Base-by-base conservation (phyloP, 169 alveolate species). In the Eimeria praecox region DNA sequence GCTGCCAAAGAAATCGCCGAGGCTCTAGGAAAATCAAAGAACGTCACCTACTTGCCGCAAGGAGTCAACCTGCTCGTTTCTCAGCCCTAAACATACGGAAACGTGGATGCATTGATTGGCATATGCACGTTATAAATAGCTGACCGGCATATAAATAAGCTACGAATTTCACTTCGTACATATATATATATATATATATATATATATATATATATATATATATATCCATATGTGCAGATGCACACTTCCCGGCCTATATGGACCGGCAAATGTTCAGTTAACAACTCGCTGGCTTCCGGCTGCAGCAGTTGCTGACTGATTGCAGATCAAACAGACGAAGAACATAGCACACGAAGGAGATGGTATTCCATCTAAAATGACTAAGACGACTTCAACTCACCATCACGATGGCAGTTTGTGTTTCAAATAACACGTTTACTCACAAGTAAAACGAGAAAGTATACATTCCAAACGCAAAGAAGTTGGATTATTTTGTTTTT, bases 1-100 rank as follows among this genome's bases (percentile, higher is more conserved):
- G 99, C 99, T 16, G 99, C 99, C 18, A 98, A 98, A 97, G 99
- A 99, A 92, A 99, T 99, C 86, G 99, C 99, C 1, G 99, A 98
- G 92, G 97, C 98, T 33, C 95, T 99, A 66, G 97, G 99, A 27
- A 98, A 98, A 77, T 97, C 99, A 71, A 98, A 98, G 56, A 99
- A 99, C 94, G 98, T 99, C 75, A 98, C 99, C 40, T 99, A 98
- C 52, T 77, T 92, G 56, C 95, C 95, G 3, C 46, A 66, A 44
- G 95, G 95, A 38, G 95, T 92, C 62, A 92, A 92, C 59, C 56
- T 92, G 92, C 92, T 92, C 73, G n/a, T 92, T 18, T 92, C 95
- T 20, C 92, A 77, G 86, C 95, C 78, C 40, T 92, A 92, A 46
- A 44, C 22, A 20, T 40, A 27, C 75, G n/a, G 8, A 64, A 20